Percentiles rank a stretch among this genome's conserved stretches.
Evolutionary conservation across 1,139 yeast genomes (phyloP).

Genomic region (Geotrichum citri-aurantii): DNA sequence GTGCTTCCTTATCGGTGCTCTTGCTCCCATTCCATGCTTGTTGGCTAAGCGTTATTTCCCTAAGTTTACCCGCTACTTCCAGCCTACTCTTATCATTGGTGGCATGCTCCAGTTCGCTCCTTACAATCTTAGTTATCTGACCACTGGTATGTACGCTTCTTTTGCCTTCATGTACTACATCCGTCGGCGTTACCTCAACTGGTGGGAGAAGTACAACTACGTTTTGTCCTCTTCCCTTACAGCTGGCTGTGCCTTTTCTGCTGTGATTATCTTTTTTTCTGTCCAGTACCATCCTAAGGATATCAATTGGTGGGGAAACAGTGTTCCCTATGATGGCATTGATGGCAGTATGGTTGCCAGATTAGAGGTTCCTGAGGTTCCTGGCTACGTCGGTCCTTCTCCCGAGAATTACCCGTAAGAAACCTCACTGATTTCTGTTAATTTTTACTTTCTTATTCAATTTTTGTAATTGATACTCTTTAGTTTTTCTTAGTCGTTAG

Average conservation of each 20-base stretch:
- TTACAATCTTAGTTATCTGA: constrained; percentile 47
- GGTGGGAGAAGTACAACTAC: constrained; percentile 67
- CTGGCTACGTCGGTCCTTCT: constrained; percentile 32
- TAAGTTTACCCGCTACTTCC: constrained; percentile 24
- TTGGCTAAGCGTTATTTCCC: constrained; percentile 33
- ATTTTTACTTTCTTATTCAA: background rate
- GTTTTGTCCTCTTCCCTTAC: constrained; percentile 53
- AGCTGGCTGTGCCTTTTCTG: constrained; percentile 43
- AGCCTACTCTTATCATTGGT: constrained; percentile 49
- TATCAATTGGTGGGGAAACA: constrained; percentile 56
- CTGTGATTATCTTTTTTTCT: constrained; percentile 47
- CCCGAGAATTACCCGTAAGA: constrained; percentile 15
- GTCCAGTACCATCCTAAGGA: constrained; percentile 44
- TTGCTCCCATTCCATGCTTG: constrained; percentile 41
- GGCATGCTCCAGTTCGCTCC: constrained; percentile 43
- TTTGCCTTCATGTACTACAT: constrained; percentile 49
- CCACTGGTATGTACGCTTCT: constrained; percentile 47
- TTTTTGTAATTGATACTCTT: background rate
- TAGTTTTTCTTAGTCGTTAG: background rate
- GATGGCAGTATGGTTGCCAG: constrained; percentile 36
- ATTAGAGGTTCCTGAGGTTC: constrained; percentile 27
- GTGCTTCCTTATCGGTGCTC: constrained; percentile 50
- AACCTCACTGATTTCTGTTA: background rate
- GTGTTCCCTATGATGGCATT: constrained; percentile 40
- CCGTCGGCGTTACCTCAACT: constrained; percentile 44